Conservation (phyloP, 2,329 filamentous ascomycete species). For the Drechslerella dactyloides region DNA sequence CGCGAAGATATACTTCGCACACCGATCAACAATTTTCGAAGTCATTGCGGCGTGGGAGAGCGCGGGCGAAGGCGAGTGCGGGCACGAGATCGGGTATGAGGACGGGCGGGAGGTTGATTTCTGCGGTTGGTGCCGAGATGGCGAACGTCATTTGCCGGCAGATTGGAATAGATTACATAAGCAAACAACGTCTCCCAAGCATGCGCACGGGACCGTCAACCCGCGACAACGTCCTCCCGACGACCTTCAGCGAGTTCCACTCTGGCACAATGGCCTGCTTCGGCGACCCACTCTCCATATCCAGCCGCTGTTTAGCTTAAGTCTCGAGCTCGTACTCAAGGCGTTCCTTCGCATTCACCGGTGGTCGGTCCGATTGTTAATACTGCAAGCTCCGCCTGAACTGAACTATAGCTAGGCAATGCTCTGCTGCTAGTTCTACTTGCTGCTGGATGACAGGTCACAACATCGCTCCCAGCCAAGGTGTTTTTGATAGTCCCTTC, state of each 20-base stretch:
- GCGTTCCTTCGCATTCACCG: too few species aligned
- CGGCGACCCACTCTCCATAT: too few species aligned
- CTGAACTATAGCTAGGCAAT: too few species aligned
- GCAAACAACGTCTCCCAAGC: background rate
- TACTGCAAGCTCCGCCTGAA: too few species aligned
- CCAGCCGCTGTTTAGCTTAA: too few species aligned
- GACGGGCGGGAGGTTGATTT: conserved; percentile 7
- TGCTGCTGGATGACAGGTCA: too few species aligned
- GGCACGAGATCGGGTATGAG: background rate
- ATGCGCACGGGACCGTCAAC: background rate
- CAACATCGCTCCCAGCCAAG: too few species aligned
- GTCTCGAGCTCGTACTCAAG: too few species aligned
- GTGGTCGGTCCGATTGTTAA: too few species aligned
- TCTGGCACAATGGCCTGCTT: too few species aligned
- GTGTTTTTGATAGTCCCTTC: too few species aligned
- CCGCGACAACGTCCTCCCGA: background rate
- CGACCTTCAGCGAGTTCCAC: background rate
- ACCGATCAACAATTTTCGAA: conserved; percentile 12
- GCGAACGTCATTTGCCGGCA: conserved; percentile 34
- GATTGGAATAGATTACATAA: conserved; percentile 21
- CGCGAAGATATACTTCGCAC: conserved; percentile 75
- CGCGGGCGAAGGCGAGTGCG: conserved; percentile 4
- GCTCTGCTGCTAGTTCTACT: too few species aligned
- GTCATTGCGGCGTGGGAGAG: conserved; percentile 20
- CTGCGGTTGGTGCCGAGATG: conserved; percentile 25